Evolutionary conservation across 176 grass and related monocot species (phyloP), one percentile per base, ranked within the genome.

Genomic region (Carex scoparia): DNA sequence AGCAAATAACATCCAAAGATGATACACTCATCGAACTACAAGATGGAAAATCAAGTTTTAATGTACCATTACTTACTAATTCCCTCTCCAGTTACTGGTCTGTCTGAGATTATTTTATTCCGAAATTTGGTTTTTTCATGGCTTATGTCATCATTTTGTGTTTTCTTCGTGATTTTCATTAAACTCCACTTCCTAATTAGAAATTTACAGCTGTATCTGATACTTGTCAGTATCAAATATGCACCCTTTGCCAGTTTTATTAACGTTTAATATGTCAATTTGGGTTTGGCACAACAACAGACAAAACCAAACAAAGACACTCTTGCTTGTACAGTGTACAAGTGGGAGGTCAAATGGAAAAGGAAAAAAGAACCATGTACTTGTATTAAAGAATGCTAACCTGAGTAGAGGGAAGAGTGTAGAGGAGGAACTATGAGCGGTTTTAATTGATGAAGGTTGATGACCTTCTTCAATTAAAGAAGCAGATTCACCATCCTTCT

Each of bases 401-500:
- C 93, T 99, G 82, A 95, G 48, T 64, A 95, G 79, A 71, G 90
- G 91, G 88, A 91, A 94, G 46, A 69, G 69, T 5, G 30, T 54
- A 84, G 92, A 82, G 27, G 86, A 65, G 79, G 91, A 90, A 87
- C 64, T 37, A 91, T 89, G 85, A 86, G 68, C 46, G 87, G 91
- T 59, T 79, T 95, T 99, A 69, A 69, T 64, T 72, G 79, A 56
- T 85, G 79, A 81, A 85, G 84, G 65, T 89, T 83, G 89, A n/a
- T 79, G 82, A 72, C 93, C 93, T 87, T 93, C 87, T 85, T 99
- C 91, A 57, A 99, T 85, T 62, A 99, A 80, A 69, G 84, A 61
- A 83, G 87, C 71, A 80, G 80, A 84, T 69, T 92, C 93, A 81
- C 93, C 96, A 87, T 62, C 93, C 70, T 89, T 95, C 30, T 88